These are phyloP conservation scores for Aegilops sharonensis DNA, from an alignment of 176 grass and related monocot species.

Conservation along the genomic window DNA sequence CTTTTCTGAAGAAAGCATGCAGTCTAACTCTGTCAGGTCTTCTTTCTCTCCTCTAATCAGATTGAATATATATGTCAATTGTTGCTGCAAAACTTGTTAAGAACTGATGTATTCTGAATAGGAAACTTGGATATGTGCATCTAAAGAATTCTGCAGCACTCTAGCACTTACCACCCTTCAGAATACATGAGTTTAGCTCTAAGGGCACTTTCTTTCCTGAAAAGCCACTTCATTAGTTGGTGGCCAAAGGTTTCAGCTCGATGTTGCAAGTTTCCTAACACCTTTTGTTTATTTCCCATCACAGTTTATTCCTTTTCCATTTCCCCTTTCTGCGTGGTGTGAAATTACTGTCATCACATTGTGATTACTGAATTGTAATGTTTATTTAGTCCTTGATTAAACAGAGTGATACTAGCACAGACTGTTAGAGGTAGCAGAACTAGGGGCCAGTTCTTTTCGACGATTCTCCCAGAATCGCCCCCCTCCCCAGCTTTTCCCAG, in stretches of 20 bases:
- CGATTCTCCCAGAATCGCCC: too few species aligned
- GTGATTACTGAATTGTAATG: background rate
- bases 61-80: background rate
- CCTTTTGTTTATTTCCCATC: background rate
- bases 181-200: background rate
- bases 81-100: background rate
- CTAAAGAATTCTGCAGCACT: background rate
- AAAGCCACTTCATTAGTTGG: background rate
- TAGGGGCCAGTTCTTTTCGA: too few species aligned
- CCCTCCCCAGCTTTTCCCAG: too few species aligned
- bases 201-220: background rate
- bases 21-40: background rate
- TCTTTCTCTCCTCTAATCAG: background rate
- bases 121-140: background rate
- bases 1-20: background rate
- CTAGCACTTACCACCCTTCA: background rate
- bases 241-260: background rate
- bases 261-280: slow-evolving; percentile 2
- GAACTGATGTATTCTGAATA: background rate
- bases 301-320: background rate
- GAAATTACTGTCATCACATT: background rate
- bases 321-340: background rate
- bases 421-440: too few species aligned
- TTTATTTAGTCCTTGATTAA: background rate
- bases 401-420: too few species aligned